A percentile compares a stretch with the other conserved stretches of the same genome.
Conservation (phyloP, 2,329 filamentous ascomycete genomes). For the Clonostachys chloroleuca region DNA sequence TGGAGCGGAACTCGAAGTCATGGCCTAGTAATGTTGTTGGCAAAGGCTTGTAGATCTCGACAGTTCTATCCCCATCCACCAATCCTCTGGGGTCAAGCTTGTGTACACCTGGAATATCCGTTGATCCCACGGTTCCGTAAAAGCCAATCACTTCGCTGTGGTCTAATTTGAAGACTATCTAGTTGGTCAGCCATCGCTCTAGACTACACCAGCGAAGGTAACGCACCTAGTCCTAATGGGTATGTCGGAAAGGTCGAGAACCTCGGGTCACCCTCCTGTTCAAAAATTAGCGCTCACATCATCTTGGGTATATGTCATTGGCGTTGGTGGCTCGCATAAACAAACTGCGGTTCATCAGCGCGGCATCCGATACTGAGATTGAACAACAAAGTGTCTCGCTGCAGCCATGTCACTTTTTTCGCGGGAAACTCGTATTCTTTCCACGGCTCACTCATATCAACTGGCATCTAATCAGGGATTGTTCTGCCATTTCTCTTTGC, state of each 20-base stretch:
- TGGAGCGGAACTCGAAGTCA: constrained; percentile 39
- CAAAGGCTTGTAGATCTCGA: constrained; percentile 59
- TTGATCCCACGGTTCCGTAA: constrained; percentile 50
- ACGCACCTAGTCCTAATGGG: neutral
- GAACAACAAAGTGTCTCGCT: constrained; percentile 80
- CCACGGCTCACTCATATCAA: constrained; percentile 24
- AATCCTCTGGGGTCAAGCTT: constrained; percentile 58
- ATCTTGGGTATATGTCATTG: too few relatives aligned
- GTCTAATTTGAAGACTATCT: constrained; percentile 59
- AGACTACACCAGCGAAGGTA: too few relatives aligned
- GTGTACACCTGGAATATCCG: constrained; percentile 60
- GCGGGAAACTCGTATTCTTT: constrained; percentile 72
- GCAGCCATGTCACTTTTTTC: constrained; percentile 72
- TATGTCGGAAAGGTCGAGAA: neutral
- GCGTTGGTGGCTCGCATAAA: constrained; percentile 58
- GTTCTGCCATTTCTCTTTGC: too few relatives aligned
- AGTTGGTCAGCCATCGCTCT: too few relatives aligned
- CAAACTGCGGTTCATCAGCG: constrained; percentile 79
- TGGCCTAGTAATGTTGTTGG: constrained; percentile 56
- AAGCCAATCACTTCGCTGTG: constrained; percentile 67
- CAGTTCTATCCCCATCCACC: constrained; percentile 64
- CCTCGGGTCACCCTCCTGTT: neutral
- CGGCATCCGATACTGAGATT: constrained; percentile 79
- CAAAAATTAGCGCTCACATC: neutral
- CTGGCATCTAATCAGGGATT: too few relatives aligned